Evolutionary conservation across 1,284 basidiomycete species (phyloP).

Genomic region (Mycosarcoma mackinlayi): DNA sequence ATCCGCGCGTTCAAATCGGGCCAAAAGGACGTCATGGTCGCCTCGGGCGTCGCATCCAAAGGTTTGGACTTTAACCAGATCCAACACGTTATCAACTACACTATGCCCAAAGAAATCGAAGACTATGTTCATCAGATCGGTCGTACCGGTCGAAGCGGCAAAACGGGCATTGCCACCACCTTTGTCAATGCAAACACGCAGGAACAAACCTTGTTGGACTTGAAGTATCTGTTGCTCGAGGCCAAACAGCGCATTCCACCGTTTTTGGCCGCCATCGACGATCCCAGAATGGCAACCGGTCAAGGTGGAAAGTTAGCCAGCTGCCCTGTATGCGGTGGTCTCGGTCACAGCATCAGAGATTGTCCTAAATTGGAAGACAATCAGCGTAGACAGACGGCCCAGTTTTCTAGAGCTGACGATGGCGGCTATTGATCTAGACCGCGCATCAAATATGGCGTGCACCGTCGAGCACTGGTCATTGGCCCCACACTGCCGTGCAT

Average conservation of each 20-base stretch:
- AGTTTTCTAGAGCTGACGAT: constrained; percentile 42
- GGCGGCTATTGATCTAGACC: constrained; percentile 35
- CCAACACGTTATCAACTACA: constrained; percentile 95
- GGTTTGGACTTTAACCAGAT: constrained; percentile 99
- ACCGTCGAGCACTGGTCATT: too few relatives aligned
- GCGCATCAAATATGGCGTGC: too few relatives aligned
- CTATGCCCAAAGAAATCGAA: constrained; percentile 98
- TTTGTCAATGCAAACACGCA: constrained; percentile 98
- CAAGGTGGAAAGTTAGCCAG: constrained; percentile 82
- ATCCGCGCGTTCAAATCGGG: constrained; percentile 97
- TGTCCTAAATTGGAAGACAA: constrained; percentile 97
- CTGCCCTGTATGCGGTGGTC: constrained; percentile 96
- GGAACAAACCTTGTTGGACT: constrained; percentile 93
- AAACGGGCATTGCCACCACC: constrained; percentile 99
- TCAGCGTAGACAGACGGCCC: constrained; percentile 72
- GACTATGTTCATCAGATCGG: constrained; percentile 87
- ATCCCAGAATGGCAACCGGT: constrained; percentile 78
- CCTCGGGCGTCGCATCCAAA: constrained; percentile 95
- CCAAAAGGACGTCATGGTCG: constrained; percentile 98
- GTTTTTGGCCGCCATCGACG: constrained; percentile 91
- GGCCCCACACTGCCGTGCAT: too few relatives aligned
- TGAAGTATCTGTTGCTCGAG: constrained; percentile 96
- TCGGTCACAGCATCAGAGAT: constrained; percentile 91
- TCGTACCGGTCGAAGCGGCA: constrained; percentile 94
- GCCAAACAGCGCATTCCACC: constrained; percentile 97